Conservation (phyloP, 108 stramenopile genomes). For the Nitzschia sp. region DNA sequence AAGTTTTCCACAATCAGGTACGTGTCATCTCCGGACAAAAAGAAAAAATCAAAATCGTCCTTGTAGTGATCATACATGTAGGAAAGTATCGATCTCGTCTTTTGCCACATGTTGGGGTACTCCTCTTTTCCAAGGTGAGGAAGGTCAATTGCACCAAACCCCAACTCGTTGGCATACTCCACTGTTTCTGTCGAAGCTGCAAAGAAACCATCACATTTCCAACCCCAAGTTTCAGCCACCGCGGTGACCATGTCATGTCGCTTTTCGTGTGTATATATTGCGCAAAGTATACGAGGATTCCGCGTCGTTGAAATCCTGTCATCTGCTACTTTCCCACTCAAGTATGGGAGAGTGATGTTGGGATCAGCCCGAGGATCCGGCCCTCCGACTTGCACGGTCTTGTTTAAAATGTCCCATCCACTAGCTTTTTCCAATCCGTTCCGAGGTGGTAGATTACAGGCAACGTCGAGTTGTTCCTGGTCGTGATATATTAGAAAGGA, state of each 20-base stretch:
- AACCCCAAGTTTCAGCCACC: constrained; percentile 37
- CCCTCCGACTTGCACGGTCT: constrained; percentile 15
- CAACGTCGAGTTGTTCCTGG: constrained; percentile 6
- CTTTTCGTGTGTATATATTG: not conserved
- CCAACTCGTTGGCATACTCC: constrained; percentile 17
- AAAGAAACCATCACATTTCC: constrained; percentile 72
- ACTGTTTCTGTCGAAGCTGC: constrained; percentile 58
- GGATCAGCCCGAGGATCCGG: not conserved
- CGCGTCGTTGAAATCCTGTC: no score
- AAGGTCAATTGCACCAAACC: constrained; percentile 53
- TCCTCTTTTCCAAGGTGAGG: constrained; percentile 65
- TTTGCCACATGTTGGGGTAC: constrained; percentile 92
- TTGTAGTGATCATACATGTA: constrained; percentile 65
- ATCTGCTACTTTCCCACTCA: no score
- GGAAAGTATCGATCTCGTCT: constrained; percentile 72
- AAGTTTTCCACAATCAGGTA: constrained; percentile 31
- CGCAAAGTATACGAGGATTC: not conserved
- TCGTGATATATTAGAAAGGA: not conserved
- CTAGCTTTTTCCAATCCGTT: constrained; percentile 24
- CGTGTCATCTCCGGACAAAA: constrained; percentile 75
- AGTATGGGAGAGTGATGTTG: not conserved
- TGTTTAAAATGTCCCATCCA: constrained; percentile 26
- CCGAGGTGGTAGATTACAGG: constrained; percentile 17
- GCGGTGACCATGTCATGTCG: constrained; percentile 17
- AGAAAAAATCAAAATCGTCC: constrained; percentile 81